These are phyloP conservation scores for Serendipita sp. DNA, from an alignment of 768 basidiomycete genomes.

Conservation along the genomic window DNA sequence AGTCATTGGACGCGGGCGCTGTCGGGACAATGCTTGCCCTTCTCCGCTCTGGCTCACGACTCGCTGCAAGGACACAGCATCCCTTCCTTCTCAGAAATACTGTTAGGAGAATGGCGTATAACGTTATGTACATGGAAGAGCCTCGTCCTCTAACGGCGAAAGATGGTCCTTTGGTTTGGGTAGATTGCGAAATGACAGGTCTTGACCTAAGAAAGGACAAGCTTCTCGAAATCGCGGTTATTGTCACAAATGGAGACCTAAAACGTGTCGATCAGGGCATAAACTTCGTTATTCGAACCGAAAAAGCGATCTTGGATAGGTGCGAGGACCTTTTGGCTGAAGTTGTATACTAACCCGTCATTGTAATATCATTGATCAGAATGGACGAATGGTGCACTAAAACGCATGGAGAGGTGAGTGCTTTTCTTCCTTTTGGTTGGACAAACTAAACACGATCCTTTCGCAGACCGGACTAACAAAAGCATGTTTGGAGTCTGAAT, in stretches of 20 bases:
- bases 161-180: constrained; percentile 65
- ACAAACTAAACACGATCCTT: constrained; percentile 5
- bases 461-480: constrained; percentile 64
- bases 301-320: constrained; percentile 55
- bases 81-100: neutral
- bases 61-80: neutral
- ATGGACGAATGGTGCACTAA: constrained; percentile 82
- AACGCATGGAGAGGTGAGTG: constrained; percentile 57
- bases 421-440: neutral
- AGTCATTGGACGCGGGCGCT: neutral
- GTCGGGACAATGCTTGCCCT: neutral
- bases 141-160: constrained; percentile 26
- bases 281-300: constrained; percentile 55
- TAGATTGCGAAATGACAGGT: constrained; percentile 84
- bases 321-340: constrained; percentile 17
- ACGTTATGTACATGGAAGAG: neutral
- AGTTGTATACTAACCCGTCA: neutral
- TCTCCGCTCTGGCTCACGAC: neutral
- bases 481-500: constrained; percentile 58
- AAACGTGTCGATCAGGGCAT: constrained; percentile 69
- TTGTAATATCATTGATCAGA: constrained; percentile 22
- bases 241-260: constrained; percentile 78
- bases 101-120: neutral
- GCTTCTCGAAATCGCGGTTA: constrained; percentile 70
- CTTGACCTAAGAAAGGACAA: constrained; percentile 49